phyloP scores from a whole-genome alignment of 164 flowering plant species.

The Platanus orientalis region DNA sequence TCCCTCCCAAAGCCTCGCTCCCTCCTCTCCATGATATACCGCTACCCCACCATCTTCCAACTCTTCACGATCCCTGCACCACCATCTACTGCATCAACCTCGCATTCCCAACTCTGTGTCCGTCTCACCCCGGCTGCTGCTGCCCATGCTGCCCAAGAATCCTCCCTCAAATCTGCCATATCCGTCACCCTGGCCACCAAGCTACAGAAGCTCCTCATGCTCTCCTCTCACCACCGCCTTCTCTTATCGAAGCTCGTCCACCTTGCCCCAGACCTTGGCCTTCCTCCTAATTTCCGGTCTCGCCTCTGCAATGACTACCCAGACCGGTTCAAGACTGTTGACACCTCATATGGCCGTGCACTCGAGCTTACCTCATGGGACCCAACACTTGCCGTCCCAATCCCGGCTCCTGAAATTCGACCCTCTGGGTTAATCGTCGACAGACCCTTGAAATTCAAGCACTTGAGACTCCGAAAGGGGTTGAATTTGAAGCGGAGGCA shows the following conservation, averaged over 20 bases:
- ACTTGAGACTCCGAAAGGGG: conserved; percentile 66
- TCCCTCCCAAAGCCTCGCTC: conserved; percentile 50
- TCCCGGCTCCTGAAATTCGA: conserved; percentile 26
- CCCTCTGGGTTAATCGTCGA: conserved; percentile 56
- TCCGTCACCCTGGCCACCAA: conserved; percentile 47
- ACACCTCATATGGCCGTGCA: conserved; percentile 88
- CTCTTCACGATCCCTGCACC: conserved; percentile 54
- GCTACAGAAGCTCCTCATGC: conserved; percentile 89
- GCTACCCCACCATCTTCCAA: conserved; percentile 83
- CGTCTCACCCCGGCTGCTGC: conserved; percentile 71
- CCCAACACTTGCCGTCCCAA: conserved; percentile 42
- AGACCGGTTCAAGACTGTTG: conserved; percentile 61
- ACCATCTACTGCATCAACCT: conserved; percentile 40
- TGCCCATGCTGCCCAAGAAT: conserved; percentile 50
- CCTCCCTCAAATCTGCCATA: conserved; percentile 31
- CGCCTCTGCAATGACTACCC: conserved; percentile 80
- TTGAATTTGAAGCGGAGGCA: conserved; percentile 70
- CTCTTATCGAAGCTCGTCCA: conserved; percentile 82
- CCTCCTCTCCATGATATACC: conserved; percentile 60
- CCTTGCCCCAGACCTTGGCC: conserved; percentile 85
- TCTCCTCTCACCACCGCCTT: conserved; percentile 70
- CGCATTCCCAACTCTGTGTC: conserved; percentile 57
- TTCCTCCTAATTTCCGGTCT: conserved; percentile 80
- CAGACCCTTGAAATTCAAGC: conserved; percentile 81
- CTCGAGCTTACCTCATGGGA: conserved; percentile 91